Evolutionary conservation across 768 basidiomycete species (phyloP), one percentile per base, ranked within the genome.

Genomic region (Mycena sanguinolenta): DNA sequence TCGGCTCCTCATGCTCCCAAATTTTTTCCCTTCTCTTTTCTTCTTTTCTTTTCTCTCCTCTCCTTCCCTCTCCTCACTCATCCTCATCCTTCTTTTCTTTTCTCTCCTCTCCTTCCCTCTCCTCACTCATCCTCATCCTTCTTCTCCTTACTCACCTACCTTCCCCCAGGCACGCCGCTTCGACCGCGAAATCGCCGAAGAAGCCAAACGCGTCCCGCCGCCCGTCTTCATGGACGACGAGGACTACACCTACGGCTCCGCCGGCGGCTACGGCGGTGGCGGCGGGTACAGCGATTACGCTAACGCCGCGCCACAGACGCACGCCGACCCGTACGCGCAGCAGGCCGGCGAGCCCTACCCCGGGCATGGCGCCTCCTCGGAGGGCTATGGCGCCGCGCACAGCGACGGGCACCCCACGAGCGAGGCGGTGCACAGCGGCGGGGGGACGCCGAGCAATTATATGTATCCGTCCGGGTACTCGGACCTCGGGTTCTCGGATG

Each of bases 161-260:
- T 39, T 23, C 36, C 38, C 6, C 23, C 85, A 87, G 19, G 85
- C 85, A 1, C 71, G 77, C 66, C 81, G 83, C 59, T 85, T 89
- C 63, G 88, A 89, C 75, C 80, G 80, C 42, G 88, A 89, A 50
- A 86, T 89, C 54, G 87, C 87, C 10, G 84, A 85, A 61, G 88
- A 84, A 44, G 88, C 88, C 0, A 85, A 84, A 0, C 80, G 80
- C 4, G 77, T 84, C 2, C 79, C 82, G 7, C 76, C 75, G 46
- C 77, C 79, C 0, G 83, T 82, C 32, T 84, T 85, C 72, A 79
- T 81, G 34, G 85, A 87, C 73, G 82, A 83, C 61, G 72, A 75
- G 36, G 80, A 83, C 65, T 70, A 75, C 49, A 64, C 62, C 55
- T 21, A 17, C 49, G 63, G 60, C 55, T 55, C 42, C 52, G 50